phyloP scores from a whole-genome alignment of 305 asterid genomes.

The Withania somnifera region DNA sequence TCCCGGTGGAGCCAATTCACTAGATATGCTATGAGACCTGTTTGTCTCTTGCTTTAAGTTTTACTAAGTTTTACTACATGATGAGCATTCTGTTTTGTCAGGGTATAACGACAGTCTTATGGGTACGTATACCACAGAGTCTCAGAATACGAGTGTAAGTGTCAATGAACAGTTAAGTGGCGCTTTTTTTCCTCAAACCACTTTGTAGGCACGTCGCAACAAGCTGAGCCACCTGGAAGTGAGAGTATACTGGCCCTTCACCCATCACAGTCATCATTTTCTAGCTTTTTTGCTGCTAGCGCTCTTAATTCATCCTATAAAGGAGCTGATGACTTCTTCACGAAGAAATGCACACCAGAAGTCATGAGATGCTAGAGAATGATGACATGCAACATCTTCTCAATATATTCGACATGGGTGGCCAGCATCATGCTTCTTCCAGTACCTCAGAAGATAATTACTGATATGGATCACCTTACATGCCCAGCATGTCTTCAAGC shows the following conservation, averaged over 20 bases:
- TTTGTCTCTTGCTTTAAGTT: background rate
- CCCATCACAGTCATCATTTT: background rate
- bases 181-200: conserved; percentile 1
- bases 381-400: conserved; percentile 14
- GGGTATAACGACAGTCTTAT: conserved; percentile 2
- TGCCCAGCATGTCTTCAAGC: background rate
- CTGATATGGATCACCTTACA: background rate
- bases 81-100: background rate
- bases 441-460: background rate
- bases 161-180: conserved; percentile 2
- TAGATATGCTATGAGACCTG: background rate
- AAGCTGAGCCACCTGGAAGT: conserved; percentile 2
- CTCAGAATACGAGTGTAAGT: background rate
- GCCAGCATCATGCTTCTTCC: background rate
- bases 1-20: background rate
- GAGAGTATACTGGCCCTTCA: conserved; percentile 1
- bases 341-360: conserved; percentile 11
- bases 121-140: background rate
- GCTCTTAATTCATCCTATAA: background rate
- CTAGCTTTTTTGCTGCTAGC: conserved; percentile 1
- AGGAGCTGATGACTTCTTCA: conserved; percentile 9
- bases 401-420: conserved; percentile 5
- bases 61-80: background rate
- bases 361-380: conserved; percentile 9
- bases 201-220: background rate